Conservation (phyloP, 345 rosid species). For the Cochlearia excelsa region DNA sequence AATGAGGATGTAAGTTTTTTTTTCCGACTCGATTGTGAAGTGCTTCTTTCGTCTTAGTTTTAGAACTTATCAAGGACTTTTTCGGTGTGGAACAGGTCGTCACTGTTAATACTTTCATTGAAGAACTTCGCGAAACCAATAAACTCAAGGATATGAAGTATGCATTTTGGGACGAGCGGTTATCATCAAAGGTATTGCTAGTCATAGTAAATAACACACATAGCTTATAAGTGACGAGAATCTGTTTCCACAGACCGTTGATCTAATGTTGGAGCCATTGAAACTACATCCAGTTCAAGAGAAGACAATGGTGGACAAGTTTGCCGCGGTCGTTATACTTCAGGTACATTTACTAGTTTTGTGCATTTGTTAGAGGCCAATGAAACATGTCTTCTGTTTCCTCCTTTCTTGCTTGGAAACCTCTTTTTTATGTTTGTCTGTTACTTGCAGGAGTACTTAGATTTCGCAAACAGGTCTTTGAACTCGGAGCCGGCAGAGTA, state of each 20-base stretch:
- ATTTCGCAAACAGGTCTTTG: constrained; percentile 48
- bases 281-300: constrained; percentile 50
- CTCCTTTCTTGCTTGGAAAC: neutral
- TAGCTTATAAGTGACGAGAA: too few relatives aligned
- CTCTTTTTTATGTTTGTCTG: constrained; percentile 20
- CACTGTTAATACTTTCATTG: constrained; percentile 57
- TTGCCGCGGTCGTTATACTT: constrained; percentile 87
- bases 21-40: neutral
- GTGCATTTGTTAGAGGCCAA: constrained; percentile 4
- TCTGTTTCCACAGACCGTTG: constrained; percentile 50
- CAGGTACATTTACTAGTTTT: constrained; percentile 50
- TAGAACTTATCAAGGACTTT: neutral
- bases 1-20: constrained; percentile 44
- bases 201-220: too few relatives aligned
- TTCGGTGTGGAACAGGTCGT: constrained; percentile 43
- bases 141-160: constrained; percentile 59
- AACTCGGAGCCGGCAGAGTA: constrained; percentile 31
- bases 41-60: constrained; percentile 6
- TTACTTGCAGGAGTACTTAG: constrained; percentile 64
- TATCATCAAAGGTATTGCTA: constrained; percentile 61
- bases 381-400: neutral
- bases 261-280: constrained; percentile 56
- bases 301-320: constrained; percentile 71
- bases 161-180: constrained; percentile 73
- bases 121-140: constrained; percentile 55